A percentile compares a stretch with the other conserved stretches of the same genome.
These are phyloP conservation scores for Angomonas deanei DNA, from an alignment of 208 protist genomes.

Conservation along the genomic window DNA sequence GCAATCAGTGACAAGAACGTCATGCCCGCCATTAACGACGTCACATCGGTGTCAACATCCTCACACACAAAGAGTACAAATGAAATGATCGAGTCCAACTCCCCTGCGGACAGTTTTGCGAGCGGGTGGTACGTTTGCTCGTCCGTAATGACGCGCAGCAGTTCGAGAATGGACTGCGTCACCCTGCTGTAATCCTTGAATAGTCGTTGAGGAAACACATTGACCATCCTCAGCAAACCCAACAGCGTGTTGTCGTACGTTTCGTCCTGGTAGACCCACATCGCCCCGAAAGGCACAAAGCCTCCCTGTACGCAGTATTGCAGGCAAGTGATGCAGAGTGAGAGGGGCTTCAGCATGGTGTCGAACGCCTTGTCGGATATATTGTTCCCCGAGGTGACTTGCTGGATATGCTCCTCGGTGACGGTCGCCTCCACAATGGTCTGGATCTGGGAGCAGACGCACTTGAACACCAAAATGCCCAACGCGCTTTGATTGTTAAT, in stretches of 20 bases:
- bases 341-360: slow-evolving; percentile 75
- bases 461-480: slow-evolving; percentile 76
- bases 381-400: slow-evolving; percentile 13
- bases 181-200: slow-evolving; percentile 73
- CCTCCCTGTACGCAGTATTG: slow-evolving; percentile 50
- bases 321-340: slow-evolving; percentile 55
- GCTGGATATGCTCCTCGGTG: slow-evolving; percentile 47
- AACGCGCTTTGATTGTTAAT: slow-evolving; percentile 51
- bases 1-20: slow-evolving; percentile 77
- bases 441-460: slow-evolving; percentile 51
- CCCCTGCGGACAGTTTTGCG: slow-evolving; percentile 37
- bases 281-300: slow-evolving; percentile 77
- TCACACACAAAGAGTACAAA: slow-evolving; percentile 59
- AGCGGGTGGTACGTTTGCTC: slow-evolving; percentile 66
- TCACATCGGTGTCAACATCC: slow-evolving; percentile 50
- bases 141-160: slow-evolving; percentile 63
- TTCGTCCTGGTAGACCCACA: slow-evolving; percentile 82
- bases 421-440: slow-evolving; percentile 58
- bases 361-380: slow-evolving; percentile 37
- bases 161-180: slow-evolving; percentile 38
- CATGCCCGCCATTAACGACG: slow-evolving; percentile 50
- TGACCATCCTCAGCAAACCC: slow-evolving; percentile 58
- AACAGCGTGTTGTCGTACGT: slow-evolving; percentile 71
- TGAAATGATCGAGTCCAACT: slow-evolving; percentile 53
- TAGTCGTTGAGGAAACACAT: slow-evolving; percentile 42